phyloP scores from a whole-genome alignment of 1,139 yeast genomes.

The Saccharomyces hybrid region DNA sequence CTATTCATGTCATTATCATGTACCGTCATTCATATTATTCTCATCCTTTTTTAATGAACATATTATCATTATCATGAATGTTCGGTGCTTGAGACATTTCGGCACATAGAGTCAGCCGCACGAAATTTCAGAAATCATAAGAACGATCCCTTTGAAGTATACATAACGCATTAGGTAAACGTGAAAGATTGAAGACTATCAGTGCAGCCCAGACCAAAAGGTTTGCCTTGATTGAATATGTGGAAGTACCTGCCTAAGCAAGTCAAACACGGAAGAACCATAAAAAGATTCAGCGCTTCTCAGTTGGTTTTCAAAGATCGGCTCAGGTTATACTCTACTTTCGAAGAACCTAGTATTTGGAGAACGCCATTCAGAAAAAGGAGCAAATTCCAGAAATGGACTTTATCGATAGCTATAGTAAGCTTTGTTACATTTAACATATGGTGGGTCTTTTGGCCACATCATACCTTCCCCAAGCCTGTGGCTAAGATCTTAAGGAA shows the following conservation, averaged over 20 bases:
- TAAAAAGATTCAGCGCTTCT: neutral
- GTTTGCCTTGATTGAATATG: neutral
- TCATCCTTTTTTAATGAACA: neutral
- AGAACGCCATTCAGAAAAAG: neutral
- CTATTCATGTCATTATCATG: too few species aligned
- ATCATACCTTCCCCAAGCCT: slow-evolving; percentile 42
- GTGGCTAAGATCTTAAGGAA: slow-evolving; percentile 60
- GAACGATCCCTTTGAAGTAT: neutral
- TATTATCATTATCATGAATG: too few species aligned
- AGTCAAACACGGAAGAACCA: neutral
- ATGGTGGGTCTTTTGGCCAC: slow-evolving; percentile 57
- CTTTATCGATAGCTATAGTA: slow-evolving; percentile 12
- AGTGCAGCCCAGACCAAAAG: too few species aligned
- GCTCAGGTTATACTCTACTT: neutral
- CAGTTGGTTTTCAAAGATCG: neutral
- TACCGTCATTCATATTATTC: too few species aligned
- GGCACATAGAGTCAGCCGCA: neutral
- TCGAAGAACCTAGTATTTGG: neutral
- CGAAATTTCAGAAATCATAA: neutral
- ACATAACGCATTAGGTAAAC: neutral
- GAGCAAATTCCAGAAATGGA: neutral
- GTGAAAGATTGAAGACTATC: neutral
- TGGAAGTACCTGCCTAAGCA: neutral
- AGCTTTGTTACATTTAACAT: slow-evolving; percentile 29
- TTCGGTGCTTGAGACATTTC: too few species aligned